Evolutionary conservation across 2,329 filamentous ascomycete genomes (phyloP), one percentile per base, ranked within the genome.

Genomic region (Cytospora piceicola): DNA sequence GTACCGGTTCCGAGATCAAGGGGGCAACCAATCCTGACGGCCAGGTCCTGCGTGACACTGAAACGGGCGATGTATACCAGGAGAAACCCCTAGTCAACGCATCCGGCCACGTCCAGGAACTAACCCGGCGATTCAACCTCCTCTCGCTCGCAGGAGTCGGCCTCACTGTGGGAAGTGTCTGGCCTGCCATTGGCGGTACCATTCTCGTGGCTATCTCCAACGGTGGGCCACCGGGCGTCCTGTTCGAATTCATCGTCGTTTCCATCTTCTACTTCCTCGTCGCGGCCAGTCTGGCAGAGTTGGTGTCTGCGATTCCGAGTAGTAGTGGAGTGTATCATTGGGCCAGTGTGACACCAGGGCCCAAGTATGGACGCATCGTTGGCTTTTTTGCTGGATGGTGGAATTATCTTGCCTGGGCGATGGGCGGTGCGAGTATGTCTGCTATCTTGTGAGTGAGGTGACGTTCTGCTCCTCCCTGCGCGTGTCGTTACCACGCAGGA

Each of bases 311-410:
- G 22, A 86, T 88, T 67, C 86, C 86, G n/a, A 87, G 85, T 1
- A 82, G 84, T 8, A 83, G 81, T 63, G 85, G 85, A 29, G 83
- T 88, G 6, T 88, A 88, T 65, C 85, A 88, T 70, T 88, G 84
- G 83, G 85, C 85, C 2, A 82, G 84, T 17, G 78, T 88, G 11
- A 87, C 85, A 2, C 82, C 84, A 0, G 86, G 86, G 2, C 75
- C 71, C 2, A 64, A 68, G 62, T 83, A 82, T 75, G 85, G 86
- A 32, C 81, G 85, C 22, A 69, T 79, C 0, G 78, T 85, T 12
- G 78, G 79, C 7, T 81, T 79, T 72, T 79, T 80, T 61, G 77
- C 79, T 11, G 79, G 79, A 9, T 81, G 78, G 78, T 81, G 78
- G 78, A 81, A 81, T 69, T 79, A 76, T 62, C 74, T 81, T 1